Conservation (phyloP, 169 alveolate genomes). For the Pseudocohnilembus persalinus region DNA sequence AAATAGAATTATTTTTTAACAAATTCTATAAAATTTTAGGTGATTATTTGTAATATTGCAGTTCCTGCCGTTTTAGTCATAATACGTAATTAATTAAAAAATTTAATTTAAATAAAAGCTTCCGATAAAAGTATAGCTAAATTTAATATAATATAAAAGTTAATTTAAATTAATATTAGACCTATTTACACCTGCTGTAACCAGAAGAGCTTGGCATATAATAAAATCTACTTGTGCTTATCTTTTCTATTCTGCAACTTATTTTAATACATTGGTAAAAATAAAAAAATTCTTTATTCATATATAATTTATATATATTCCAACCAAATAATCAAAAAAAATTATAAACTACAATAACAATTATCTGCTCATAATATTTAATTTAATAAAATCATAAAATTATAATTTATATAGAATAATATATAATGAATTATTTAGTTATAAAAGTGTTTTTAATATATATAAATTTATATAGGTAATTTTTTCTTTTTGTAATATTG, state of each 20-base stretch:
- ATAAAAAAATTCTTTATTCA: constrained; percentile 5
- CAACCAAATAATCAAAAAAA: not conserved
- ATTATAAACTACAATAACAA: not conserved
- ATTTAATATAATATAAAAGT: too few relatives aligned
- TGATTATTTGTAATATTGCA: not conserved
- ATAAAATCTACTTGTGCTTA: not conserved
- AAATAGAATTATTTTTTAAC: too few relatives aligned
- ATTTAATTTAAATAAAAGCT: too few relatives aligned
- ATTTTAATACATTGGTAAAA: not conserved
- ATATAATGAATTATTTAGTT: constrained; percentile 4
- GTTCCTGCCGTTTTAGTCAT: not conserved
- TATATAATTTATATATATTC: not conserved
- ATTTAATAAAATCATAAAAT: constrained; percentile 2
- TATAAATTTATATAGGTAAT: constrained; percentile 30
- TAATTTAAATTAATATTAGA: too few relatives aligned
- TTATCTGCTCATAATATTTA: not conserved
- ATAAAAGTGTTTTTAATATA: constrained; percentile 11
- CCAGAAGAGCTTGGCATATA: not conserved
- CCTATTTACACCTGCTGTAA: not conserved
- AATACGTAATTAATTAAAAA: not conserved
- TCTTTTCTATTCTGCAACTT: not conserved
- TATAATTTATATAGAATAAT: too few relatives aligned
- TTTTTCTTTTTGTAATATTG: constrained; percentile 44
- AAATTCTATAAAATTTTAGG: not conserved
- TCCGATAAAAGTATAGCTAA: not conserved